A percentile compares a stretch with the other conserved stretches of the same genome.
These are phyloP conservation scores for Gossypium thurberi DNA, from an alignment of 345 rosid species.

Conservation along the genomic window DNA sequence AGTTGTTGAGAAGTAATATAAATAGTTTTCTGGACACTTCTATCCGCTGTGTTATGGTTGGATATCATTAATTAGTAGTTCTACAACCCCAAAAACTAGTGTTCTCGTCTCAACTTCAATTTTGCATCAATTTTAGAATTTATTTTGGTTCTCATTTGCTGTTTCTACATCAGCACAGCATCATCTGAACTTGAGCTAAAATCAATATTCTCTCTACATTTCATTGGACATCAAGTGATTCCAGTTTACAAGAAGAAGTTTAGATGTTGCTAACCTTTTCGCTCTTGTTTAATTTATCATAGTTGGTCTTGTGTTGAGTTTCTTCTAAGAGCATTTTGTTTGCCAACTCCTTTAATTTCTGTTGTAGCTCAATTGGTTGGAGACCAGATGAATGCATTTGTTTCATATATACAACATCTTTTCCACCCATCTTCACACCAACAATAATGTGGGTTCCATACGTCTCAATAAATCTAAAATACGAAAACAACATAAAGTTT, in stretches of 20 bases:
- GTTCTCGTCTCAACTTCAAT: neutral
- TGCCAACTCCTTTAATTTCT: slow-evolving; percentile 70
- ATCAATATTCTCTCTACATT: neutral
- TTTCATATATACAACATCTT: slow-evolving; percentile 80
- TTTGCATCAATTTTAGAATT: neutral
- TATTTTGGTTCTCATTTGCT: neutral
- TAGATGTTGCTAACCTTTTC: slow-evolving; percentile 12
- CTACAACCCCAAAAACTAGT: neutral
- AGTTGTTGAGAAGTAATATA: neutral
- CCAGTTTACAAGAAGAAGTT: neutral
- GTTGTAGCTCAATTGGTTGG: slow-evolving; percentile 71
- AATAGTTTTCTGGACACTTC: neutral
- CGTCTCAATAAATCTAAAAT: slow-evolving; percentile 67
- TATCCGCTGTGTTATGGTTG: neutral
- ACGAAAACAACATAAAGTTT: neutral
- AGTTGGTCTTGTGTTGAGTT: slow-evolving; percentile 24
- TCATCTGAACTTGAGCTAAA: neutral
- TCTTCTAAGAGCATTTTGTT: slow-evolving; percentile 73
- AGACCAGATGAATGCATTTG: slow-evolving; percentile 75
- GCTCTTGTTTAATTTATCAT: neutral
- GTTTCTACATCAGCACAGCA: neutral
- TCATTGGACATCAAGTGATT: neutral
- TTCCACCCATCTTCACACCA: slow-evolving; percentile 94
- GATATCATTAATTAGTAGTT: neutral
- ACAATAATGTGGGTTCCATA: slow-evolving; percentile 87